Evolutionary conservation across 345 rosid species (phyloP), one percentile per base, ranked within the genome.

Genomic region (Gossypium raimondii): DNA sequence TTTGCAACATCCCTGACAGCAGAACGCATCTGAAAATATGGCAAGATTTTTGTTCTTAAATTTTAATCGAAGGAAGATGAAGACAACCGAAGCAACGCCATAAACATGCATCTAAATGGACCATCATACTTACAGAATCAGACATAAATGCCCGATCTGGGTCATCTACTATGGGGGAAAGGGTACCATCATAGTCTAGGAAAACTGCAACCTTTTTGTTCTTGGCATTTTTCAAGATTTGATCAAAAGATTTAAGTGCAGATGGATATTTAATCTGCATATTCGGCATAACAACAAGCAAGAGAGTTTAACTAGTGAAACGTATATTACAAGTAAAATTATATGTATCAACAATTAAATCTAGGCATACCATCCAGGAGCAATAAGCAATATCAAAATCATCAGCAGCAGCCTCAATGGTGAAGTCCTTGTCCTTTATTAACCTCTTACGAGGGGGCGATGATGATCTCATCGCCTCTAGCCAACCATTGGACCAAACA

Each of bases 381-480:
- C 60, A 47, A 81, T 94, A 88, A 71, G 92, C 84, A 76, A 68
- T 72, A 59, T 89, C 93, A 70, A 78, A 9, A 81, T 90, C 98
- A 76, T 92, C 94, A 1, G 87, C 74, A 73, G 83, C 82, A 75
- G 75, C 76, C 29, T 89, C 97, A 6, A 83, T 48, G 66, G 41
- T 85, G 60, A 85, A 84, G 79, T 85, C 90, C 83, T 86, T 89
- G 50, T 85, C 89, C 83, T 86, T 89, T 41, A 84, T 74, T 9
- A 86, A 78, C 84, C 84, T 92, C 79, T 94, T 94, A 17, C 90
- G 93, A 55, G 98, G 95, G 70, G 98, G 98, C 16, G 98, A 94
- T 4, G 98, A 94, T 4, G 98, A 90, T 76, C 83, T 91, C 98
- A 94, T 94, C 62, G 97, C 93, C 67, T 94, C 97, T 14, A 94